Base-by-base conservation (phyloP, 108 stramenopile genomes). In the Nitzschia sp. region DNA sequence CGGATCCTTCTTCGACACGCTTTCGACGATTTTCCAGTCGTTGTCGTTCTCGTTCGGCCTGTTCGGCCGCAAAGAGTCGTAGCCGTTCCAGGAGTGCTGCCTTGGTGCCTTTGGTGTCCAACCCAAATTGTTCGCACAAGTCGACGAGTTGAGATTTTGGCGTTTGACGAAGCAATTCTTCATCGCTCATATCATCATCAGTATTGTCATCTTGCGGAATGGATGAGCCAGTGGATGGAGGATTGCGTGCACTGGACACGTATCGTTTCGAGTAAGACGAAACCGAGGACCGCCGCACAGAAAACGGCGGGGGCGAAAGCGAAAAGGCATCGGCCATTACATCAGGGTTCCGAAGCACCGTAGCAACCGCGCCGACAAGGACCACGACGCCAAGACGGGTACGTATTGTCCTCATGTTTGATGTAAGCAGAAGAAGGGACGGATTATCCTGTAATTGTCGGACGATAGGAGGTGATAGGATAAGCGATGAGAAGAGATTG, bases 41-140 rank as follows among this genome's bases (percentile, higher is more conserved):
- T 33, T 76, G 54, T 17, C 54, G 55, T 45, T 91, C 90, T 27
- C 54, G 25, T 69, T 85, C 83, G 11, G 77, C 78, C 59, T 90
- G 81, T 54, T 74, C 30, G 8, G 78, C 34, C 18, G 90, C 90
- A 69, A 62, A 82, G 3, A 68, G 64, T 35, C 94, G 85, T 2
- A 95, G 63, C 2, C 86, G 71, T n/a, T 68, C 31, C 17, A 95
- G 68, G 59, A 95, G 47, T 23, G 83, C 79, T 23, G 49, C 28
- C 62, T 95, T 95, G 36, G 77, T 81, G 1, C 90, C 94, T 19
- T 77, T 21, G 1, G 78, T 59, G 0, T 82, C 59, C 13, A 92
- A 64, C 17, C 71, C 38, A 47, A 88, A 80, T 62, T 87, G 82
- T 21, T 74, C 21, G 54, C 94, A 95, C 31, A 95, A 69, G 48